phyloP scores from a whole-genome alignment of 768 basidiomycete species.

The Auricularia auricula-judae region DNA sequence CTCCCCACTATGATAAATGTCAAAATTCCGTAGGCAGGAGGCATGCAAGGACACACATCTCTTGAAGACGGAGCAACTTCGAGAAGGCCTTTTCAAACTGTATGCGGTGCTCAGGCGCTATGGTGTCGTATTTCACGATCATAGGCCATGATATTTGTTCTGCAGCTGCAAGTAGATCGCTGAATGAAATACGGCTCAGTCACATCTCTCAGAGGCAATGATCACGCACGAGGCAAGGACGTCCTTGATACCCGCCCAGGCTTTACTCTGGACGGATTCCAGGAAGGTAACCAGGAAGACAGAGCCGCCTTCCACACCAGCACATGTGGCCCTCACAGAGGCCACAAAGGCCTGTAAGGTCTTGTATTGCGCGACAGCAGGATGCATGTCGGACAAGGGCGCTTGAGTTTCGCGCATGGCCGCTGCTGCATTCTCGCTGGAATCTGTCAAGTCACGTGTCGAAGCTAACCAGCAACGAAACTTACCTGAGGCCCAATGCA shows the following conservation, averaged over 20 bases:
- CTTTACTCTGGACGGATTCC: constrained; percentile 47
- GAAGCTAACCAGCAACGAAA: not conserved
- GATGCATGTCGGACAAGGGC: constrained; percentile 15
- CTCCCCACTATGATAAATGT: constrained; percentile 35
- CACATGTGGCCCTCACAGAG: constrained; percentile 34
- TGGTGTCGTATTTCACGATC: constrained; percentile 50
- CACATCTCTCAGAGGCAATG: not conserved
- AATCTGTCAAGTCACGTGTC: not conserved
- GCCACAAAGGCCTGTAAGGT: constrained; percentile 50
- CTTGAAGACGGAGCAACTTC: constrained; percentile 69
- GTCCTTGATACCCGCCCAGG: constrained; percentile 70
- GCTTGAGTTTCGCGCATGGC: constrained; percentile 35
- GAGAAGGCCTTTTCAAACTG: constrained; percentile 68
- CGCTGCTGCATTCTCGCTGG: not conserved
- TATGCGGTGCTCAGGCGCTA: constrained; percentile 37
- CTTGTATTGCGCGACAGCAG: constrained; percentile 47
- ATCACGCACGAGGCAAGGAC: constrained; percentile 47
- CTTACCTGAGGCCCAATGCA: constrained; percentile 62
- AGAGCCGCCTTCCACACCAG: constrained; percentile 31
- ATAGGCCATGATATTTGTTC: constrained; percentile 84
- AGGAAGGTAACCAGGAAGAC: constrained; percentile 47
- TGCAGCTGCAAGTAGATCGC: constrained; percentile 49
- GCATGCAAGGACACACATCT: constrained; percentile 41
- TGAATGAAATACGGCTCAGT: constrained; percentile 17
- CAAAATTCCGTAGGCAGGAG: not conserved